Percentiles rank a stretch among this genome's conserved stretches.
phyloP scores from a whole-genome alignment of 164 flowering plant genomes.

The Paratinospora sagittata region DNA sequence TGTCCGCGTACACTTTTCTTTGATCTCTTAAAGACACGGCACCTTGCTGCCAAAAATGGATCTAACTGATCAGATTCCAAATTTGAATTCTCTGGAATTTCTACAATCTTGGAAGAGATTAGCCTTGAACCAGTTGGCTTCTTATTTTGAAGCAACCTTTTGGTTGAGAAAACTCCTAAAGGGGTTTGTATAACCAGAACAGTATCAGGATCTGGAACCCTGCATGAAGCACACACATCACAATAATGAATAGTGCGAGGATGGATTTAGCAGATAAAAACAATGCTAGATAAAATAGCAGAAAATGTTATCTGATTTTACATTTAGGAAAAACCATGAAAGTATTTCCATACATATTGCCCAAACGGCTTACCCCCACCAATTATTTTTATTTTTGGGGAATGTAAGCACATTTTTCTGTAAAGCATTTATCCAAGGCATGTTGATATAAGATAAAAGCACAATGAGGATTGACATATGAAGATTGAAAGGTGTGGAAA shows the following conservation, averaged over 20 bases:
- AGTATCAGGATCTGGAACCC: conserved; percentile 88
- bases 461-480: neutral
- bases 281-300: neutral
- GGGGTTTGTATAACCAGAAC: conserved; percentile 79
- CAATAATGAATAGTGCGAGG: neutral
- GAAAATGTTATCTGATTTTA: neutral
- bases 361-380: neutral
- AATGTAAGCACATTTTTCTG: neutral
- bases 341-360: neutral
- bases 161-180: conserved; percentile 62
- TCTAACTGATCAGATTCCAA: conserved; percentile 40
- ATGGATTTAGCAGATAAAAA: neutral
- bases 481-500: neutral
- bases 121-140: conserved; percentile 59
- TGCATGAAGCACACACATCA: conserved; percentile 31
- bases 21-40: conserved; percentile 48
- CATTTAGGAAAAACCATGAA: neutral
- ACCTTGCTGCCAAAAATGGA: conserved; percentile 78
- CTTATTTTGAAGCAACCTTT: conserved; percentile 54
- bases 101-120: conserved; percentile 46
- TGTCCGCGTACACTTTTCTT: conserved; percentile 43
- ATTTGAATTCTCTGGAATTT: conserved; percentile 29
- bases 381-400: neutral
- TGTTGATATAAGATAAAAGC: neutral
- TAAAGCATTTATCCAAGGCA: neutral